Evolutionary conservation across 169 alveolate species (phyloP), one percentile per base, ranked within the genome.

Genomic region (Cryptosporidium ubiquitum): DNA sequence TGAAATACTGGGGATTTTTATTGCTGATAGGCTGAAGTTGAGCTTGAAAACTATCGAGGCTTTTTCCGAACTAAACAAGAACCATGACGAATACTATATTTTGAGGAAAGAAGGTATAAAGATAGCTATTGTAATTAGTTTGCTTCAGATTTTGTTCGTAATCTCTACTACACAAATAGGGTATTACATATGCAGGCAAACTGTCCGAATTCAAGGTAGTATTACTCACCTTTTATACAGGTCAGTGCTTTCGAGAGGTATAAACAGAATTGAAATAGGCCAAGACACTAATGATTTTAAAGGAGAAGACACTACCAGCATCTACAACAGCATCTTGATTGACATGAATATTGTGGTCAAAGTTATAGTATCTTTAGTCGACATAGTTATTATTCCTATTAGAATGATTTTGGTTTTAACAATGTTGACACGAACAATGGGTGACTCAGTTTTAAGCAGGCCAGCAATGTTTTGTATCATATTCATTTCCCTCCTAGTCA

Each of bases 171-270:
- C 89, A 9, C 89, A 79, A 79, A 18, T 40, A 10, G 89, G 89
- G 1, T 79, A 61, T 64, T 79, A 61, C 40, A 79, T 79, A 1
- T 79, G 89, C 1, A 68, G 89, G 35, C 89, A 35, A 3, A 79
- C 89, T 12, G 68, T 79, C 14, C 60, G 89, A 37, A 40, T 79
- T 18, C 89, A 79, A 29, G 89, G 89, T 5, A 79, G 89, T 47
- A 64, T 79, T 31, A 79, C 89, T 39, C 89, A 79, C n/a, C 61
- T 79, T 31, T 31, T 79, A n/a, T 79, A 79, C 31, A 49, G 89
- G 35, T 79, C 89, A 16, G 29, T 79, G 23, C 55, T 79, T 14
- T 58, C 71, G 16, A 79, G 79, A 61, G 89, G 89, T 7, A 73
- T 73, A 29, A 73, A 55, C 49, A 79, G 89, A 58, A 35, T 79